Percentiles rank a stretch among this genome's conserved stretches.
Conservation (phyloP, 2,329 filamentous ascomycete genomes). For the Aureobasidium sp. region DNA sequence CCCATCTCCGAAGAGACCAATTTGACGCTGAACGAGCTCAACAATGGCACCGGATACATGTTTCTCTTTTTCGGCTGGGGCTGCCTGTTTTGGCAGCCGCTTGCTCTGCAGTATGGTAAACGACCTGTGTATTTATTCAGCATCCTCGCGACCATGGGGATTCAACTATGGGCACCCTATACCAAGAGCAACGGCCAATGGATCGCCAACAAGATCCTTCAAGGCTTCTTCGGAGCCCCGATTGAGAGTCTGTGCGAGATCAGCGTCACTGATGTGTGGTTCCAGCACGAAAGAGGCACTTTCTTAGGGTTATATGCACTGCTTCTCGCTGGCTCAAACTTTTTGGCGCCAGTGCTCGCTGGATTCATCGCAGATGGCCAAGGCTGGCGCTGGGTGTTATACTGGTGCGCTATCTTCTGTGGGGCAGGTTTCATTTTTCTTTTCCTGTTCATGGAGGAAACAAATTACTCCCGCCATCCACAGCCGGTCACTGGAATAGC, state of each 20-base stretch:
- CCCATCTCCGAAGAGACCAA: constrained; percentile 43
- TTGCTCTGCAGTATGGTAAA: constrained; percentile 48
- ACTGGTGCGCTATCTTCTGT: constrained; percentile 50
- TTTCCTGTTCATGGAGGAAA: constrained; percentile 56
- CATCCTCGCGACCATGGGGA: constrained; percentile 33
- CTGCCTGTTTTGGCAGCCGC: constrained; percentile 46
- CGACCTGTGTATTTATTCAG: constrained; percentile 43
- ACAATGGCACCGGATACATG: constrained; percentile 47
- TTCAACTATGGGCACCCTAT: constrained; percentile 40
- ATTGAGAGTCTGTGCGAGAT: constrained; percentile 43
- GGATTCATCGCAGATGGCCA: constrained; percentile 45
- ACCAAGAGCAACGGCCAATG: constrained; percentile 40
- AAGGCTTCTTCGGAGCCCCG: constrained; percentile 43
- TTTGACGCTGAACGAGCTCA: constrained; percentile 39
- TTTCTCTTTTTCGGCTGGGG: constrained; percentile 48
- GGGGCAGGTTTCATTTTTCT: constrained; percentile 44
- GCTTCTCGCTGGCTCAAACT: constrained; percentile 40
- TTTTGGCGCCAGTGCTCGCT: constrained; percentile 41
- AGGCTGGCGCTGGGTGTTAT: constrained; percentile 25
- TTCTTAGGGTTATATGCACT: constrained; percentile 27
- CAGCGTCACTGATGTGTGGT: constrained; percentile 25
- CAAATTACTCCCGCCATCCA: constrained; percentile 42
- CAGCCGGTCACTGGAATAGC: background rate
- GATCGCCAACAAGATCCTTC: constrained; percentile 42
- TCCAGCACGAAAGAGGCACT: constrained; percentile 26